These are phyloP conservation scores for Ophiostoma triangulosporum DNA, from an alignment of 2,329 filamentous ascomycete genomes.

Conservation along the genomic window DNA sequence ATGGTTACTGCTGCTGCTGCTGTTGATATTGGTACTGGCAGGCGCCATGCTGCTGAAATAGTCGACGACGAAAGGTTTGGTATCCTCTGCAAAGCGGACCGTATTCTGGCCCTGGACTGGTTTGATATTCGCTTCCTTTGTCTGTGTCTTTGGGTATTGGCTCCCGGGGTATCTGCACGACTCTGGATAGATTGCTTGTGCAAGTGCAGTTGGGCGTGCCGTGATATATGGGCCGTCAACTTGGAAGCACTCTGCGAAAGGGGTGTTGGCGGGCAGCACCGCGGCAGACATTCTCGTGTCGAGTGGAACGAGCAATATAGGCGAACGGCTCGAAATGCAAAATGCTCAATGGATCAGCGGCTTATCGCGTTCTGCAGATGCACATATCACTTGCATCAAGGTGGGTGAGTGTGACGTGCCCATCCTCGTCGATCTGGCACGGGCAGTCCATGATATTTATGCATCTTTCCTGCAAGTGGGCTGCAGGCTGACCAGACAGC, in stretches of 20 bases:
- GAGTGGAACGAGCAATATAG: neutral
- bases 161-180: neutral
- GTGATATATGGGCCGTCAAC: neutral
- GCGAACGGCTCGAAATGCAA: neutral
- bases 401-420: neutral
- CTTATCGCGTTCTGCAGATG: neutral
- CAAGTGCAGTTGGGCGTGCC: neutral
- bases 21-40: neutral
- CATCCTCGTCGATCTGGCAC: neutral
- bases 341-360: neutral
- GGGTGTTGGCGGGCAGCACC: neutral
- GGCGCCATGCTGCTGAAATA: neutral
- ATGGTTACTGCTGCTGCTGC: neutral
- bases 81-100: neutral
- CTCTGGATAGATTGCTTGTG: neutral
- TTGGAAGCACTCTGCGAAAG: neutral
- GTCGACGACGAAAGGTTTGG: neutral
- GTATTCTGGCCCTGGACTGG: neutral
- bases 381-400: neutral
- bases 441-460: neutral
- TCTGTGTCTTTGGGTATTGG: neutral
- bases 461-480: neutral
- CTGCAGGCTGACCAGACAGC: neutral
- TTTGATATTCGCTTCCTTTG: neutral
- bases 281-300: neutral